Base-by-base conservation (phyloP, 1,284 basidiomycete species). In the Ustilago trichophora region DNA sequence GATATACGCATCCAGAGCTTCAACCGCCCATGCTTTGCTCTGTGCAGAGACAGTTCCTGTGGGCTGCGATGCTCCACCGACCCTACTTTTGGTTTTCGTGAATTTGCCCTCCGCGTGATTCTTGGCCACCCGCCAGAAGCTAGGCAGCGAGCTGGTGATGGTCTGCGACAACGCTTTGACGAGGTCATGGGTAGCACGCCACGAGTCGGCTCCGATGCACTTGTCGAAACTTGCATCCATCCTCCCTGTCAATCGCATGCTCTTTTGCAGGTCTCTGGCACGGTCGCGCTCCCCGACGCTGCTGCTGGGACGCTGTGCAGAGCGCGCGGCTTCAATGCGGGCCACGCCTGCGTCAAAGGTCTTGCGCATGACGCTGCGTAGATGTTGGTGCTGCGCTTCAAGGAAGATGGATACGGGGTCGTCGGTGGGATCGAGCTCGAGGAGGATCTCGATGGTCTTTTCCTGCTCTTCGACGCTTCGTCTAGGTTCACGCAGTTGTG, bases 401-500 rank as follows among this genome's bases (percentile, higher is more conserved):
- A 98, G 90, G 81, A 92, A 98, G 16, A 89, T 88, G 91, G 93
- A 95, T 40, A 93, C 88, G 0, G 94, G 92, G 47, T 81, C 78
- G n/a, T 75, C 67, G 18, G 47, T 45, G 0, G 77, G 72, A 27
- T 78, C 75, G n/a, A 80, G 67, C 45, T 76, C 76, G 18, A 80
- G 67, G 31, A 80, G 54, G 29, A 80, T 72, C 93, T 98, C 94
- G 43, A 99, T 91, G 1, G 92, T 97, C 84, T 92, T 93, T 83
- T 98, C 94, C 66, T 97, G 92, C 71, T 98, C 95, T 58, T 98
- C 96, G 4, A 95, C 87, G 40, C 87, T 88, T 38, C 91, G 85
- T 35, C 84, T 85, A 3, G 89, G 86, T 72, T 97, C 92, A 77
- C 90, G 88, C 31, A 99, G 83, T 74, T 91, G 88, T 9, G 85